These are phyloP conservation scores for Chondrostereum purpureum DNA, from an alignment of 1,284 basidiomycete species.

Conservation along the genomic window DNA sequence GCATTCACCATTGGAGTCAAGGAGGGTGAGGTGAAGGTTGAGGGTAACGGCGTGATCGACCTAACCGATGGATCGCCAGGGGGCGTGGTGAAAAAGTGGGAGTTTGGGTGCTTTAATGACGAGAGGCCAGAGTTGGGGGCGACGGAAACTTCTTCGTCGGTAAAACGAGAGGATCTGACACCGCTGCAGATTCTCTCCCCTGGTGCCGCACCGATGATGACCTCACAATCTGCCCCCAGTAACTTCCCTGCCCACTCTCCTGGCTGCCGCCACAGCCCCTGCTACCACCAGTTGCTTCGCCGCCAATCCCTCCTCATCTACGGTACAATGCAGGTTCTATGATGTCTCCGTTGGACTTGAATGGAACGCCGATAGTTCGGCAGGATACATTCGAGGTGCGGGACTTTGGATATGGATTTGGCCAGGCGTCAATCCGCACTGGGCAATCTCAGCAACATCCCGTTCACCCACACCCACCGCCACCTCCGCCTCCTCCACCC, in stretches of 20 bases:
- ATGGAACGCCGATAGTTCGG: slow-evolving; percentile 28
- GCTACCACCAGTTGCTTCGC: neutral
- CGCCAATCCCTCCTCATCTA: neutral
- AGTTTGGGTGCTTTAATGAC: slow-evolving; percentile 42
- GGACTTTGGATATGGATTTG: slow-evolving; percentile 58
- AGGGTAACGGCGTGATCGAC: slow-evolving; percentile 9
- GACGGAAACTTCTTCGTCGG: too few relatives aligned
- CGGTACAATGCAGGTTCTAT: neutral
- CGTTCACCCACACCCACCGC: too few relatives aligned
- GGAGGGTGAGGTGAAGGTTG: slow-evolving; percentile 28
- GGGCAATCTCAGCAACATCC: too few relatives aligned
- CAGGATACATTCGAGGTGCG: slow-evolving; percentile 34
- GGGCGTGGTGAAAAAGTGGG: slow-evolving; percentile 32
- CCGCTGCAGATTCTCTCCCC: slow-evolving; percentile 2
- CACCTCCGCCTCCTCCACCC: neutral
- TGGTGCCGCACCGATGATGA: slow-evolving; percentile 4
- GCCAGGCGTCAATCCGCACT: slow-evolving; percentile 26
- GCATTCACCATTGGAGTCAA: slow-evolving; percentile 41
- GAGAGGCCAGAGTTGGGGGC: slow-evolving; percentile 3
- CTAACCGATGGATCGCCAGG: slow-evolving; percentile 8
- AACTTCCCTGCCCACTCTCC: slow-evolving; percentile 1
- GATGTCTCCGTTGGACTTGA: slow-evolving; percentile 8
- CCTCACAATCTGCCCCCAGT: neutral
- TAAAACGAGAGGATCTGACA: neutral
- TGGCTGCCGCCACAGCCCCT: slow-evolving; percentile 5